These are phyloP conservation scores for Populus simonii DNA, from an alignment of 345 rosid genomes.

Conservation along the genomic window DNA sequence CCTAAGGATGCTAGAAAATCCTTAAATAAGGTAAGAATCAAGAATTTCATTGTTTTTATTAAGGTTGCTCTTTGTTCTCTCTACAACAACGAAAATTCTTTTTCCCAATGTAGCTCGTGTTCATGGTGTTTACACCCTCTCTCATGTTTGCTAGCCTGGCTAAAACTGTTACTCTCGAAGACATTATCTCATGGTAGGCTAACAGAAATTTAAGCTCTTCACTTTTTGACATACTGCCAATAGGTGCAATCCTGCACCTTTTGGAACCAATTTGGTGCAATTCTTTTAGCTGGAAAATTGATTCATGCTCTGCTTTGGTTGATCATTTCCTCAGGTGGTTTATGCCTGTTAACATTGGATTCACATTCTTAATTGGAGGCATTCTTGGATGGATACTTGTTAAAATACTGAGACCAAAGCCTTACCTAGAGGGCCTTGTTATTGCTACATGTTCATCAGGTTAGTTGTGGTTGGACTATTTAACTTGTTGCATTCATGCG, in stretches of 20 bases:
- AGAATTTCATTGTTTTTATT: neutral
- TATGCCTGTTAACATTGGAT: slow-evolving; percentile 84
- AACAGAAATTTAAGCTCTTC: neutral
- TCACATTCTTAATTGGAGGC: slow-evolving; percentile 78
- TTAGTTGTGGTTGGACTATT: neutral
- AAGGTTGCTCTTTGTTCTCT: neutral
- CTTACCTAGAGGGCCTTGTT: slow-evolving; percentile 78
- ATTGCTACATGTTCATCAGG: slow-evolving; percentile 86
- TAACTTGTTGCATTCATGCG: neutral
- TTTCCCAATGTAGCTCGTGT: slow-evolving; percentile 58
- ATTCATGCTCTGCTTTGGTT: neutral
- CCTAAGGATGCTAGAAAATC: slow-evolving; percentile 54
- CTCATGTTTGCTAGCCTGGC: slow-evolving; percentile 88
- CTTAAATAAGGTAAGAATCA: slow-evolving; percentile 61
- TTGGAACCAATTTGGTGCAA: neutral
- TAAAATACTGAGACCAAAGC: slow-evolving; percentile 66
- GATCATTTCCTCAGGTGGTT: slow-evolving; percentile 64
- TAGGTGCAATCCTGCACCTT: neutral
- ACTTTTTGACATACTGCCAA: no score
- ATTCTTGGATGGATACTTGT: slow-evolving; percentile 82
- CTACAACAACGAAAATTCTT: neutral
- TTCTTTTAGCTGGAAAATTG: neutral
- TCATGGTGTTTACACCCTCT: slow-evolving; percentile 69
- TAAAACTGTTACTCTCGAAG: slow-evolving; percentile 73
- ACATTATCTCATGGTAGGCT: slow-evolving; percentile 76